Percentiles rank a stretch among this genome's conserved stretches.
These are phyloP conservation scores for Calocera cornea DNA, from an alignment of 768 basidiomycete genomes.

Conservation along the genomic window DNA sequence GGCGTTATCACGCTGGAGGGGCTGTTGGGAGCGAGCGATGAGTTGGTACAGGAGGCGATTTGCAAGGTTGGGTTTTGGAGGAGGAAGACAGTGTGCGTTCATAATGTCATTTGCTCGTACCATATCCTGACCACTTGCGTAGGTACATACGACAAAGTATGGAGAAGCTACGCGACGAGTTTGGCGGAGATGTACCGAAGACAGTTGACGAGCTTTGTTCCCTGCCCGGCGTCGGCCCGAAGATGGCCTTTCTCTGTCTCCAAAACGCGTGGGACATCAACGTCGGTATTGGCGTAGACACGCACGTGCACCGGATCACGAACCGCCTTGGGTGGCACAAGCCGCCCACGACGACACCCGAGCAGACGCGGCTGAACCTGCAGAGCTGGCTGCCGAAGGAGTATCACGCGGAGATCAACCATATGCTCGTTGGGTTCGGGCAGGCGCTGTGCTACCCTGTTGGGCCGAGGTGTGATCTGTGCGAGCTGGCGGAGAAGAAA, in stretches of 20 bases:
- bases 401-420: constrained; percentile 4
- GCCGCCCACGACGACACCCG: constrained; percentile 67
- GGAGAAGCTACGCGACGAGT: constrained; percentile 50
- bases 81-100: constrained; percentile 60
- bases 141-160: constrained; percentile 71
- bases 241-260: constrained; percentile 83
- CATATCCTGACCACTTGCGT: not conserved
- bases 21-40: constrained; percentile 47
- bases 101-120: not conserved
- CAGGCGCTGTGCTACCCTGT: not conserved
- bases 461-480: constrained; percentile 1
- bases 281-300: constrained; percentile 86
- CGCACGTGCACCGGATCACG: constrained; percentile 91
- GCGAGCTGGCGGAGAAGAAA: not conserved
- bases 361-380: constrained; percentile 53
- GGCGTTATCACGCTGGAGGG: constrained; percentile 67
- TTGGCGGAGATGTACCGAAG: constrained; percentile 73
- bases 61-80: constrained; percentile 89
- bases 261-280: constrained; percentile 84
- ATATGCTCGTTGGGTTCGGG: constrained; percentile 3
- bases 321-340: constrained; percentile 89
- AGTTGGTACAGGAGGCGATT: constrained; percentile 59
- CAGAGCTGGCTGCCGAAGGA: constrained; percentile 1
- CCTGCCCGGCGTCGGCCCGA: constrained; percentile 84
- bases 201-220: constrained; percentile 80